Conservation (phyloP, 2,329 filamentous ascomycete species). For the Fusarium transvaalense region DNA sequence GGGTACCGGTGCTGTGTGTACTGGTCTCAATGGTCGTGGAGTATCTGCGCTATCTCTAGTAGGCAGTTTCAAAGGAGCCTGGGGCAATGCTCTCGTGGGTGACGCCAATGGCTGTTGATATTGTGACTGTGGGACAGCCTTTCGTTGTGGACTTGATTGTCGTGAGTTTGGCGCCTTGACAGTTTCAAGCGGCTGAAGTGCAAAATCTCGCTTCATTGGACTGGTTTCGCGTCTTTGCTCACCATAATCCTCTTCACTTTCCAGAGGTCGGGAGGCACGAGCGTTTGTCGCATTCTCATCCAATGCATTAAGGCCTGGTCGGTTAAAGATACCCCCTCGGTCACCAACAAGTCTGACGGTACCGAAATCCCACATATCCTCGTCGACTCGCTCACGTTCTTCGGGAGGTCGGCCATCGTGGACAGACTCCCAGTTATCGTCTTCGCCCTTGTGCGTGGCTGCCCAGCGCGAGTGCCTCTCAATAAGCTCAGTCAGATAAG, state of each 20-base stretch:
- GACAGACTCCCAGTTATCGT: slow-evolving; percentile 67
- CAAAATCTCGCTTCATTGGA: slow-evolving; percentile 66
- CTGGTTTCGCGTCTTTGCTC: slow-evolving; percentile 65
- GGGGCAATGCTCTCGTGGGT: slow-evolving; percentile 70
- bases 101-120: slow-evolving; percentile 53
- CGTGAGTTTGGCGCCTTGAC: slow-evolving; percentile 67
- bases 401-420: slow-evolving; percentile 65
- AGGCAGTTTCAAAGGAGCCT: slow-evolving; percentile 52
- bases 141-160: slow-evolving; percentile 71
- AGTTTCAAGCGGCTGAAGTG: slow-evolving; percentile 63
- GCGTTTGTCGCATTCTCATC: slow-evolving; percentile 86
- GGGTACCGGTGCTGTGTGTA: slow-evolving; percentile 60
- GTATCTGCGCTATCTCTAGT: slow-evolving; percentile 58
- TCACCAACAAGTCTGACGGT: slow-evolving; percentile 87
- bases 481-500: slow-evolving; percentile 96
- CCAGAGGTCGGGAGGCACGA: slow-evolving; percentile 68
- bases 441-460: slow-evolving; percentile 79
- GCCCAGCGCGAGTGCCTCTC: slow-evolving; percentile 91
- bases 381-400: slow-evolving; percentile 71
- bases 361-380: slow-evolving; percentile 99
- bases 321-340: slow-evolving; percentile 67
- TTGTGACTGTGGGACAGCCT: slow-evolving; percentile 58
- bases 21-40: slow-evolving; percentile 61
- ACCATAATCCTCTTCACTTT: slow-evolving; percentile 63
- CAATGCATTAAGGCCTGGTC: slow-evolving; percentile 75